These are phyloP conservation scores for Leccinum rimulosum DNA, from an alignment of 768 basidiomycete species.

Conservation along the genomic window DNA sequence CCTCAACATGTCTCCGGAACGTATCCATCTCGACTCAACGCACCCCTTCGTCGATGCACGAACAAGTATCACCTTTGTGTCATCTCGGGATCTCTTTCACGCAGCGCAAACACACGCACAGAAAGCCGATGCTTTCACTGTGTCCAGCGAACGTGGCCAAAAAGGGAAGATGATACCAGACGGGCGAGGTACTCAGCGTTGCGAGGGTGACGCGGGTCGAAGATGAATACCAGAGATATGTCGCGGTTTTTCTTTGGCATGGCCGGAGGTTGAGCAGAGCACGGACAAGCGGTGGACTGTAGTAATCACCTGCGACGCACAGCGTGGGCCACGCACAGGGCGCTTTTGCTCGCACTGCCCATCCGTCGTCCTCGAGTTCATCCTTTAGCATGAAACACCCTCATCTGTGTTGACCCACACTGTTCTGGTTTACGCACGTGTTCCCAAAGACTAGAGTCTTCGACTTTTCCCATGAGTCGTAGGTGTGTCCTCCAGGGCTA, in stretches of 20 bases:
- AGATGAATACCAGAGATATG: slow-evolving; percentile 43
- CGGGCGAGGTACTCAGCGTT: slow-evolving; percentile 39
- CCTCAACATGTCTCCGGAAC: slow-evolving; percentile 54
- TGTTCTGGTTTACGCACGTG: slow-evolving; percentile 40
- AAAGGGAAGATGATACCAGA: slow-evolving; percentile 48
- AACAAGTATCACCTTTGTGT: slow-evolving; percentile 47
- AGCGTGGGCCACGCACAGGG: slow-evolving; percentile 38
- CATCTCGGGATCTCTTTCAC: slow-evolving; percentile 51
- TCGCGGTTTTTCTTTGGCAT: slow-evolving; percentile 39
- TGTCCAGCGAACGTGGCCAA: slow-evolving; percentile 20
- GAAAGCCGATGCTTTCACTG: slow-evolving; percentile 27
- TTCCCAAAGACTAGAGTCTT: slow-evolving; percentile 40
- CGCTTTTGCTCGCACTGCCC: slow-evolving; percentile 25
- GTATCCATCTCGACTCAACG: slow-evolving; percentile 32
- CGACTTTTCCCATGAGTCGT: slow-evolving; percentile 36
- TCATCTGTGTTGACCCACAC: slow-evolving; percentile 24
- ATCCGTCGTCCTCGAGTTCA: slow-evolving; percentile 27
- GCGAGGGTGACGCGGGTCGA: slow-evolving; percentile 9
- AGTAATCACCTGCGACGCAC: slow-evolving; percentile 2
- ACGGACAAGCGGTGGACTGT: slow-evolving; percentile 33
- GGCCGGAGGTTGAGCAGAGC: slow-evolving; percentile 37
- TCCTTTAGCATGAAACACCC: slow-evolving; percentile 5
- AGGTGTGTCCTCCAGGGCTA: slow-evolving; percentile 14
- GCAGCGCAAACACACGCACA: slow-evolving; percentile 19
- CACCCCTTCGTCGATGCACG: slow-evolving; percentile 25